Evolutionary conservation across 768 basidiomycete species (phyloP).

Genomic region (Rhodocollybia butyracea): DNA sequence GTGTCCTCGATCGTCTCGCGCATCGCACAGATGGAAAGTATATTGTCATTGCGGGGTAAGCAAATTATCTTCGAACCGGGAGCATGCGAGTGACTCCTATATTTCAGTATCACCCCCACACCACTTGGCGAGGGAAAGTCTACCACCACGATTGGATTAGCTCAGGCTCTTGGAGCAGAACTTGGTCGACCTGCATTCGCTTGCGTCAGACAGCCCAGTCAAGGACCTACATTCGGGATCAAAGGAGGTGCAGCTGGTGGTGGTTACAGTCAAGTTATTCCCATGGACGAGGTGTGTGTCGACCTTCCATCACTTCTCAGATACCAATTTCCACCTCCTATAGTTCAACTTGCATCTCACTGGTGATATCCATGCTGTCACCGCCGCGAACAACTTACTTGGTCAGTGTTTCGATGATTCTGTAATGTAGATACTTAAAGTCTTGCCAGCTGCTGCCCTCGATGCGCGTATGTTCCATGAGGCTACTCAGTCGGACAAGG

Average conservation of each 20-base stretch:
- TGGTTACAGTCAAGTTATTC: conserved; percentile 98
- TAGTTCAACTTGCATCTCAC: conserved; percentile 96
- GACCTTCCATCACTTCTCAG: conserved; percentile 8
- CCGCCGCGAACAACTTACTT: conserved; percentile 94
- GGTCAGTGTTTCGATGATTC: conserved; percentile 40
- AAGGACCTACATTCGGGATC: conserved; percentile 98
- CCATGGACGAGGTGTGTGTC: conserved; percentile 70
- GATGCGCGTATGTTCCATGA: conserved; percentile 99
- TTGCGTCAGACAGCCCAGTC: conserved; percentile 96
- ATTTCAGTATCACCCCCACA: conserved; percentile 84
- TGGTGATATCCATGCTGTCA: conserved; percentile 97
- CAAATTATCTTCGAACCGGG: not conserved
- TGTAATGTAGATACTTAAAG: not conserved
- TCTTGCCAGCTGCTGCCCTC: conserved; percentile 76
- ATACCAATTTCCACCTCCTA: not conserved
- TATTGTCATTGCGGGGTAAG: conserved; percentile 88
- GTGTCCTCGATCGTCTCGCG: conserved; percentile 76
- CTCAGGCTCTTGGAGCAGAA: conserved; percentile 94
- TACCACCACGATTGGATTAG: conserved; percentile 94
- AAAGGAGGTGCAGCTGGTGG: conserved; percentile 99
- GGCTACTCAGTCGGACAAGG: conserved; percentile 92
- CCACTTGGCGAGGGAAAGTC: conserved; percentile 98
- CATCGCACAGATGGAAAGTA: conserved; percentile 94
- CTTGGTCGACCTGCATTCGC: conserved; percentile 91
- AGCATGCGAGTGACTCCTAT: conserved; percentile 11